Conservation (phyloP, 176 grass and related monocot genomes). For the Avena eriantha region DNA sequence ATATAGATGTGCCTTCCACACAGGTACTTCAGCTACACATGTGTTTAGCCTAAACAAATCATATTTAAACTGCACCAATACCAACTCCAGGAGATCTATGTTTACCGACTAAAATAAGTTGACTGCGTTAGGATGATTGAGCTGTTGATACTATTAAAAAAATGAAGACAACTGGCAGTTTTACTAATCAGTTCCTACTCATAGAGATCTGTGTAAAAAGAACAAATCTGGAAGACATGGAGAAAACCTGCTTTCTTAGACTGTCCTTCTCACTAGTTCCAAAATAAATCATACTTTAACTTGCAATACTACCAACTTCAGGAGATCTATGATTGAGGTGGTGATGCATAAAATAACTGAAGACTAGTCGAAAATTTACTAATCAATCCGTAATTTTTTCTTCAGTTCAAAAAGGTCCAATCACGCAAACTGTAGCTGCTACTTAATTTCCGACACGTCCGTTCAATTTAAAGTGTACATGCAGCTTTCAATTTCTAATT, state of each 20-base stretch:
- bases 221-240: neutral
- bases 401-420: neutral
- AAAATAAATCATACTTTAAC: no score
- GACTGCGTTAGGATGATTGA: neutral
- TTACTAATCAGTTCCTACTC: neutral
- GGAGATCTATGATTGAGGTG: neutral
- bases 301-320: neutral
- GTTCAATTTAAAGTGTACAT: neutral
- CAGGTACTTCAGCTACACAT: constrained; percentile 3
- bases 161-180: neutral
- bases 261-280: neutral
- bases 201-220: neutral
- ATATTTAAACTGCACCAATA: neutral
- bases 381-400: neutral
- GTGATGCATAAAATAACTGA: neutral
- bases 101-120: neutral
- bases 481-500: neutral
- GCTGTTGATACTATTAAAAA: neutral
- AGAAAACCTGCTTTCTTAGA: no score
- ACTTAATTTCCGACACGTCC: neutral
- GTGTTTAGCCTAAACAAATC: neutral
- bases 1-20: constrained; percentile 61
- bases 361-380: neutral
- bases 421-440: neutral
- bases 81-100: neutral